Base-by-base conservation (phyloP, 495 filamentous ascomycete genomes). In the Penicillium fimorum region DNA sequence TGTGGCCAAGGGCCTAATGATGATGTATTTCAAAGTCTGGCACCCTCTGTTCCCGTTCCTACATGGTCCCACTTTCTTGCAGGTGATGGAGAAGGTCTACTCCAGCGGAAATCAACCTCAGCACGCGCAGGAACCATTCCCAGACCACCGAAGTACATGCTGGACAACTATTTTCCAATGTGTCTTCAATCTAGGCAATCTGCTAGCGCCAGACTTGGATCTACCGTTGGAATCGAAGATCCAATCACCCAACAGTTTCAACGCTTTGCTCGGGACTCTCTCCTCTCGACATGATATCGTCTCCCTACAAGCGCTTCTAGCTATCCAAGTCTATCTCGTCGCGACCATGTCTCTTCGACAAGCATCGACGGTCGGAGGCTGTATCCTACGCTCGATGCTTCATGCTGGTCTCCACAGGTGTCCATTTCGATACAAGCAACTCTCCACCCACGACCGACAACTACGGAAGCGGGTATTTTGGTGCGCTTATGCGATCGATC, bases 1-100 rank as follows among this genome's bases (percentile, higher is more conserved):
- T 4, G 35, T 62, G 5, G 68, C 68, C 1, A 65, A 62, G 27
- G 63, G 70, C 22, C 49, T 76, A 17, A 75, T 76, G 72, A 75
- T 75, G 70, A 55, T 64, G 35, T 76, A 75, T 33, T 75, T 75
- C 61, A 70, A 69, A 66, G 62, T 74, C 18, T 76, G 72, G 74
- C 79, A 81, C 68, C 73, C 76, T 44, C 56, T 79, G 37, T 80
- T 79, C 60, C 78, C 79, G 12, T 74, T 81, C 51, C 62, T 80
- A 10, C 78, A 81, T 52, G 76, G 78, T 13, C 76, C 77, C 12
- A 76, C 76, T 15, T 80, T 81, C 55, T 52, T 81, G 41, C 72
- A 71, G 53, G 69, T 70, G 12, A 73, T 79, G 70, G 75, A 79
- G 56, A 63, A 63, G 46, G 64, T 74, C 41, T 77, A 77, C 59